phyloP scores from a whole-genome alignment of 2,329 filamentous ascomycete genomes.

The Pseudogymnoascus sp. region DNA sequence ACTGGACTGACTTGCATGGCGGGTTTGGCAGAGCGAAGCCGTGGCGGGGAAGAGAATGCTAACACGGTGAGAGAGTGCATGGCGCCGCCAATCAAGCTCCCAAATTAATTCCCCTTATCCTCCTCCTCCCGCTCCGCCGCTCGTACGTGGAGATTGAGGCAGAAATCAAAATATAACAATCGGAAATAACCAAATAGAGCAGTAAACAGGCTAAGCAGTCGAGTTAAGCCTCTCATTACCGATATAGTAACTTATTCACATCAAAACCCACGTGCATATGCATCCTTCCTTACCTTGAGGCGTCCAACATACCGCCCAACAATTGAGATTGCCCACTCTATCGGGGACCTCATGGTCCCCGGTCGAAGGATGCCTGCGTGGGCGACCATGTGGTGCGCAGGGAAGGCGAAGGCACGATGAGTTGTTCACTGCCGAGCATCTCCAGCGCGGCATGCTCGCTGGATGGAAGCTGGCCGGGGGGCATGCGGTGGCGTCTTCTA shows the following conservation, averaged over 20 bases:
- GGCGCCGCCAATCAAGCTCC: neutral
- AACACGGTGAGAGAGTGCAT: neutral
- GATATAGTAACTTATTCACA: neutral
- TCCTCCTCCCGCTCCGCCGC: neutral
- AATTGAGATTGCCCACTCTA: conserved; percentile 4
- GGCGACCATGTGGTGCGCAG: neutral
- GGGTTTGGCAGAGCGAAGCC: neutral
- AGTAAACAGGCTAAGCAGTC: neutral
- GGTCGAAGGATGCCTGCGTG: neutral
- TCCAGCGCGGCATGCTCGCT: neutral
- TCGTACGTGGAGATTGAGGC: neutral
- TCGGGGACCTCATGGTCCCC: neutral
- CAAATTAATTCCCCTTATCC: neutral
- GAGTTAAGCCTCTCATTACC: neutral
- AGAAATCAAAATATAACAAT: neutral
- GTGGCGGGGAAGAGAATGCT: neutral
- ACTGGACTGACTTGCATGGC: neutral
- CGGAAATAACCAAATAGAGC: neutral
- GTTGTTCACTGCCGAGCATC: neutral
- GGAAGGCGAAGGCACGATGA: neutral
- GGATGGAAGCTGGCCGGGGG: neutral
- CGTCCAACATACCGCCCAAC: neutral
- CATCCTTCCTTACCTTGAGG: neutral
- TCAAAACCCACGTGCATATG: neutral
- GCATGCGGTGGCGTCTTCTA: neutral